A percentile compares a stretch with the other conserved stretches of the same genome.
phyloP scores from a whole-genome alignment of 805 yeast genomes.

The Ogataea pini region DNA sequence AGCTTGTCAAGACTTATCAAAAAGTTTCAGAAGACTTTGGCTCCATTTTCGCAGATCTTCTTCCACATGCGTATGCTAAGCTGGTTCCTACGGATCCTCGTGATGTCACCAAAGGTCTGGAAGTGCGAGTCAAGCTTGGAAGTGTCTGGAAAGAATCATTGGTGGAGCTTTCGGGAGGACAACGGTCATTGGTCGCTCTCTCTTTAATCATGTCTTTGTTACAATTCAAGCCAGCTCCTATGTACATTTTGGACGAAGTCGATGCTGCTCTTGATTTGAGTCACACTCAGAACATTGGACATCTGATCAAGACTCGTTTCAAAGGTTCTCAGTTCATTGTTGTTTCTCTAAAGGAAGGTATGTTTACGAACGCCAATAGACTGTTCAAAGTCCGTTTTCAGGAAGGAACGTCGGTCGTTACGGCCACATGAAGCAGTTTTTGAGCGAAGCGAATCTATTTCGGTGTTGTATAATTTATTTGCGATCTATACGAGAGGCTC shows the following conservation, averaged over 20 bases:
- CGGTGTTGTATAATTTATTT: too few species aligned
- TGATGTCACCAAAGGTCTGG: slow-evolving; percentile 87
- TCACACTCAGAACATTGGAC: slow-evolving; percentile 97
- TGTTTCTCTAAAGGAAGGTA: slow-evolving; percentile 95
- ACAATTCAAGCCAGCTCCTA: slow-evolving; percentile 97
- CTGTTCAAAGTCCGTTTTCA: slow-evolving; percentile 92
- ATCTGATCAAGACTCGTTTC: slow-evolving; percentile 89
- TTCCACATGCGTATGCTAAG: slow-evolving; percentile 90
- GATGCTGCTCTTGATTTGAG: slow-evolving; percentile 97
- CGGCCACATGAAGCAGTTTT: slow-evolving; percentile 56
- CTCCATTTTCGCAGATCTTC: slow-evolving; percentile 77
- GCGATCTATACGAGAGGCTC: neutral
- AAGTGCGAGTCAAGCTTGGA: slow-evolving; percentile 87
- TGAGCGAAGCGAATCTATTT: neutral
- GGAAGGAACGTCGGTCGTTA: slow-evolving; percentile 93
- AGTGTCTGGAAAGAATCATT: slow-evolving; percentile 94
- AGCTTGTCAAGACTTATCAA: slow-evolving; percentile 79
- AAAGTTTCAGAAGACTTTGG: slow-evolving; percentile 92
- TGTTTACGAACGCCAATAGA: slow-evolving; percentile 96
- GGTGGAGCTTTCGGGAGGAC: slow-evolving; percentile 96
- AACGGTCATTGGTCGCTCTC: slow-evolving; percentile 88
- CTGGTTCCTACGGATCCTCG: slow-evolving; percentile 77
- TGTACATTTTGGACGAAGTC: slow-evolving; percentile 96
- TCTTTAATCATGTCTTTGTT: slow-evolving; percentile 88
- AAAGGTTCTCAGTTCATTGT: slow-evolving; percentile 96